Evolutionary conservation across 2,329 filamentous ascomycete species (phyloP).

Genomic region (Penicillium decumbens): DNA sequence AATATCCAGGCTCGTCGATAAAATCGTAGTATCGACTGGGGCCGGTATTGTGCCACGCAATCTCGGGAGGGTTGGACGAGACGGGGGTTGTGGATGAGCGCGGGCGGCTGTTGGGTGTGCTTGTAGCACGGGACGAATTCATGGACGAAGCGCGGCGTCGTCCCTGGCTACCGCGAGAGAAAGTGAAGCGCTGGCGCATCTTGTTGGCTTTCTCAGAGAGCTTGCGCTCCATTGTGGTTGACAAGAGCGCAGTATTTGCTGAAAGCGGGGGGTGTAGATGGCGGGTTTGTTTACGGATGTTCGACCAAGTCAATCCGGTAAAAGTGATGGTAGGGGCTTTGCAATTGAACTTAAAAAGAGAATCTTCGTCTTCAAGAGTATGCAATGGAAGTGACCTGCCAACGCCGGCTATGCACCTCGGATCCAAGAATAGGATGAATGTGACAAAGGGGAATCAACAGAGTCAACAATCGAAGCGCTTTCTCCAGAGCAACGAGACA

Average conservation of each 20-base stretch:
- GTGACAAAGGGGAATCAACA: background rate
- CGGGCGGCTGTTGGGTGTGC: slow-evolving; percentile 9
- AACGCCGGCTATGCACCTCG: slow-evolving; percentile 4
- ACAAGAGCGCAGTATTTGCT: background rate
- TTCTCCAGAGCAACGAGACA: background rate
- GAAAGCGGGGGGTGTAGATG: background rate
- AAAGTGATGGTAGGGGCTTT: background rate
- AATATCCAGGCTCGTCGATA: slow-evolving; percentile 32
- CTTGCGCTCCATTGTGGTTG: slow-evolving; percentile 18
- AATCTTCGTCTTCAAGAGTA: background rate
- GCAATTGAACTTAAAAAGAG: background rate
- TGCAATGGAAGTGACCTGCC: slow-evolving; percentile 7
- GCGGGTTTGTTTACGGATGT: background rate
- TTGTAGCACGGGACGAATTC: slow-evolving; percentile 2
- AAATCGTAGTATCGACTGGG: slow-evolving; percentile 31
- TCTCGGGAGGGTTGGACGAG: slow-evolving; percentile 5
- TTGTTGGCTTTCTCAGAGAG: slow-evolving; percentile 19
- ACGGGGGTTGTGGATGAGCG: slow-evolving; percentile 17
- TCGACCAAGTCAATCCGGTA: background rate
- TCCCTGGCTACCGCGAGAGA: slow-evolving; percentile 7
- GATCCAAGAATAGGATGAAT: background rate
- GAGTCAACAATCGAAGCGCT: background rate
- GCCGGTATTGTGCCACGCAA: slow-evolving; percentile 10
- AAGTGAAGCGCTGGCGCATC: slow-evolving; percentile 21
- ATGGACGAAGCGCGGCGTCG: slow-evolving; percentile 12